Conservation (phyloP, 164 flowering plant genomes). For the Platanus orientalis region DNA sequence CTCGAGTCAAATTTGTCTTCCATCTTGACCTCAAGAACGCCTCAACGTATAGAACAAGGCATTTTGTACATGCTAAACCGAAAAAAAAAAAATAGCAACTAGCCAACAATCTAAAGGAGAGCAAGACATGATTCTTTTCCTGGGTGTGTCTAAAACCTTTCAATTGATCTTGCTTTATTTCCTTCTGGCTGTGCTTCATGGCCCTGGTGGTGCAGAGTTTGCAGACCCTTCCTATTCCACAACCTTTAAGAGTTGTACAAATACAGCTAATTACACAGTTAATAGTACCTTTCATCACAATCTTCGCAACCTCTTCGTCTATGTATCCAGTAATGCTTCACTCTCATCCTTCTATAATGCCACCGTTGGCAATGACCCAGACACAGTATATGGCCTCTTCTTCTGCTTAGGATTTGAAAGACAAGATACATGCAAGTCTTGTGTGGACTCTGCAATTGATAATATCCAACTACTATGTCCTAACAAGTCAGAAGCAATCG, state of each 20-base stretch:
- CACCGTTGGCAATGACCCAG: background rate
- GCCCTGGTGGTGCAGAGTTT: background rate
- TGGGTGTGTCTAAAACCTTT: too few relatives aligned
- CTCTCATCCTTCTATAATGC: background rate
- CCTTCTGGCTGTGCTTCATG: background rate
- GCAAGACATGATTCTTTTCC: too few relatives aligned
- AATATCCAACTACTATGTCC: constrained; percentile 6
- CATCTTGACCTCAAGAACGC: too few relatives aligned
- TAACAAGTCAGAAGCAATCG: constrained; percentile 2
- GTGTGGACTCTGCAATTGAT: constrained; percentile 6
- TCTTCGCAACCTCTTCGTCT: constrained; percentile 11
- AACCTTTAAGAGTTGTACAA: too few relatives aligned
- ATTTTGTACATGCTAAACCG: too few relatives aligned
- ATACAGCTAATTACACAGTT: background rate
- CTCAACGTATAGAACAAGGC: too few relatives aligned
- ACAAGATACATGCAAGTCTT: background rate
- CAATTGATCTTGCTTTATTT: too few relatives aligned
- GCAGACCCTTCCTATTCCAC: background rate
- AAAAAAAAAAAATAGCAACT: too few relatives aligned
- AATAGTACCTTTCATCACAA: constrained; percentile 8
- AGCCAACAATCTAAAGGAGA: too few relatives aligned
- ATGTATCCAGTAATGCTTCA: constrained; percentile 1
- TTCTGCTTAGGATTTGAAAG: constrained; percentile 12
- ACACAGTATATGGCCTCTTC: constrained; percentile 10
- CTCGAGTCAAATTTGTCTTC: too few relatives aligned